phyloP scores from a whole-genome alignment of 2,329 filamentous ascomycete species.

The Colletotrichum acutatum region DNA sequence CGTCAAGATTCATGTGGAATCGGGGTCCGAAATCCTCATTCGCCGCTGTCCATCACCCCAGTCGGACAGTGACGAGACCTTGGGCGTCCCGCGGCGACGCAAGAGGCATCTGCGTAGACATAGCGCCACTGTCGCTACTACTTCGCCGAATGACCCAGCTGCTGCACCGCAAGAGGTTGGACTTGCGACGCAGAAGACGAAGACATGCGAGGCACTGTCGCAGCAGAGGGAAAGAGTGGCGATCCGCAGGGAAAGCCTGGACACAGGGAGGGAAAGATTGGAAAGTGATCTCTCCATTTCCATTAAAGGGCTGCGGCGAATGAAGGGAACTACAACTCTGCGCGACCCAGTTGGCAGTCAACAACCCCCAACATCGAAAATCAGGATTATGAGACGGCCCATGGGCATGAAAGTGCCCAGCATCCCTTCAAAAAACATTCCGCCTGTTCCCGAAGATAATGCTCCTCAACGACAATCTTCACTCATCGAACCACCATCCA shows the following conservation, averaged over 20 bases:
- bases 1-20: neutral
- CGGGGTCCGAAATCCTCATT: neutral
- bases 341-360: neutral
- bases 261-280: neutral
- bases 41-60: neutral
- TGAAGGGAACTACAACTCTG: slow-evolving; percentile 9
- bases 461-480: neutral
- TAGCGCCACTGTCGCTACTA: neutral
- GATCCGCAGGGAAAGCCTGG: too few species aligned
- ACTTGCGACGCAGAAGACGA: neutral
- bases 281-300: neutral
- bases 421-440: neutral
- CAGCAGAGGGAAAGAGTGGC: neutral
- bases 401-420: too few species aligned
- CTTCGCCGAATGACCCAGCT: neutral
- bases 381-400: neutral
- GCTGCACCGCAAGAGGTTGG: too few species aligned
- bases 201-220: too few species aligned
- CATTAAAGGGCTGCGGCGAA: neutral
- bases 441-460: neutral
- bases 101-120: neutral
- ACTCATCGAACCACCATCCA: neutral
- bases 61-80: neutral
- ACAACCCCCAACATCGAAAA: neutral
- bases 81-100: neutral